A percentile compares a stretch with the other conserved stretches of the same genome.
Evolutionary conservation across 2,329 filamentous ascomycete species (phyloP).

Genomic region (Xylariales sp.): DNA sequence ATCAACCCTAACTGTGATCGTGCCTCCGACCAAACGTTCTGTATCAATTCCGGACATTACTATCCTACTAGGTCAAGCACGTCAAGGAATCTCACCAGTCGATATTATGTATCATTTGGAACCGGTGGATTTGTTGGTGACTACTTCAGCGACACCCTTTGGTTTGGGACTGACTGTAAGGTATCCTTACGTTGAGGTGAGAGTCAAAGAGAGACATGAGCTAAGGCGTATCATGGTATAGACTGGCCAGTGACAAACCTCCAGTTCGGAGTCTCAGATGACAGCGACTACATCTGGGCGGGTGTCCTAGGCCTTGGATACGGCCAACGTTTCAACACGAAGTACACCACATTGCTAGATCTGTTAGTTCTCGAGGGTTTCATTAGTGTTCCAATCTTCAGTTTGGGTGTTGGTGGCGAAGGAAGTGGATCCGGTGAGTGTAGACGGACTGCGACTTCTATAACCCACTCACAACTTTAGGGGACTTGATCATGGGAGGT

Average conservation of each 20-base stretch:
- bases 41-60: conserved; percentile 28
- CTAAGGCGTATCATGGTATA: conserved; percentile 11
- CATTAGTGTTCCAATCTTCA: conserved; percentile 32
- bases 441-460: no score
- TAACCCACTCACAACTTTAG: conserved; percentile 13
- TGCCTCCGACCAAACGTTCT: conserved; percentile 26
- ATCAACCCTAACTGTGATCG: conserved; percentile 30
- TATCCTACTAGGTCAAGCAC: conserved; percentile 27
- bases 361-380: conserved; percentile 27
- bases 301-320: conserved; percentile 34
- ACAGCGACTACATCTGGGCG: conserved; percentile 31
- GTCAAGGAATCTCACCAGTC: conserved; percentile 20
- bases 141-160: conserved; percentile 8
- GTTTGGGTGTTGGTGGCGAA: conserved; percentile 29
- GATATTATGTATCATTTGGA: conserved; percentile 9
- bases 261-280: conserved; percentile 31
- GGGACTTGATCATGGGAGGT: conserved; percentile 40
- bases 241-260: conserved; percentile 26
- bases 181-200: no score
- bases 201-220: background rate
- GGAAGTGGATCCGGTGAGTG: conserved; percentile 25
- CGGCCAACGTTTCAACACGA: conserved; percentile 28
- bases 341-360: conserved; percentile 30
- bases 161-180: conserved; percentile 8
- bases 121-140: conserved; percentile 3